Evolutionary conservation across 176 grass and related monocot genomes (phyloP), one percentile per base, ranked within the genome.

Genomic region (Zizania latifolia): DNA sequence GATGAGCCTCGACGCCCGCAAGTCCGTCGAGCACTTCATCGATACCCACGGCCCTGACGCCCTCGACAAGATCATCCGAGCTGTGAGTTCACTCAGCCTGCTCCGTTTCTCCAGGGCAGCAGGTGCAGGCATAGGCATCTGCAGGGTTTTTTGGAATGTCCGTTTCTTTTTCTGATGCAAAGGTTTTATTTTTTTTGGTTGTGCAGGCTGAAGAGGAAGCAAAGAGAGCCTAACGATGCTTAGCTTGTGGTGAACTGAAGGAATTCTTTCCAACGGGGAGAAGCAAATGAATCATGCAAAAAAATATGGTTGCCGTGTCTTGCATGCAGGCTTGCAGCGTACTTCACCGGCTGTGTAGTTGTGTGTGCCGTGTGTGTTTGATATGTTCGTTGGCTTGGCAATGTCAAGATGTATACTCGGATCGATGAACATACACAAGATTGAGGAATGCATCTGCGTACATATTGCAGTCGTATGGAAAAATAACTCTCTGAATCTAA

Each of bases 1-100:
- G 89, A 88, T 95, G 85, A 99, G 85, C 84, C 92, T 95, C 26
- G 96, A 99, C 44, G 84, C 92, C 3, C 88, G 96, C 64, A 99
- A 78, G 80, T 80, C 87, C 27, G 92, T 95, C 3, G 96, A 99
- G 40, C 84, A 80, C 28, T 99, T 74, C 78, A 90, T 99, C 72
- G 89, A 99, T 34, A 77, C 24, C 19, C 61, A 90, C 6, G 96
- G 96, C 4, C 82, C 84, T 0, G 89, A 94, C 19, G 96, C 96
- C 44, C 91, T 99, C 10, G 89, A 88, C 27, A 86, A 82, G 62
- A 86, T 99, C 82, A 77, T 99, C 71, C 65, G 87, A 58, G 89
- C 82, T 16, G 96, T 99, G 80, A 83, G 80, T 46, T n/a, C n/a
- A n/a, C n/a, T n/a, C n/a, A n/a, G n/a, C n/a, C n/a, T n/a, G n/a